Evolutionary conservation across 768 basidiomycete species (phyloP), one percentile per base, ranked within the genome.

Genomic region (Lepiota brunneoincarnata): DNA sequence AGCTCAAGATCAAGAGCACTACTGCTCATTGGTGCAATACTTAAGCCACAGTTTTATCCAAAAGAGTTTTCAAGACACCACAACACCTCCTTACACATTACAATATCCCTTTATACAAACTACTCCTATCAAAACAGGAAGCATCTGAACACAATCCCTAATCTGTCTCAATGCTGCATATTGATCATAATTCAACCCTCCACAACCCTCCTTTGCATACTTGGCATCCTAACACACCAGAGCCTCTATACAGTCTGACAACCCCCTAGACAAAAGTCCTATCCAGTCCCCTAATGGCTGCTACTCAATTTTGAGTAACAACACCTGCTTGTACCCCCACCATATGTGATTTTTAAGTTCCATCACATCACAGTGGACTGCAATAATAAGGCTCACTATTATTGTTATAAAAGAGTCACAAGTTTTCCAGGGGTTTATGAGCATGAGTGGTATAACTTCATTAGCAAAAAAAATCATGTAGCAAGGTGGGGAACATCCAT

Each of bases 251-350:
- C 85, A 88, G 38, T 77, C 77, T 20, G 69, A 68, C 58, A 82
- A 66, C 9, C 78, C 81, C 1, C 75, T 72, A 52, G 70, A 46
- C n/a, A 47, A 43, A 11, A 69, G 41, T 4, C 67, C 69, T 21
- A 87, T 63, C 21, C 77, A 80, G 58, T 86, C 85, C 10, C 84
- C 86, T 21, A 78, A 63, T 18, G 86, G 82, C 24, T 83, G 72
- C 18, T 62, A 62, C 54, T 87, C 85, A 63, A 87, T 77, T 72
- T 86, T 85, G 56, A 72, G 54, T 20, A 79, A 61, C 65, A 87
- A 73, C 5, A 67, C 74, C 59, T 80, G 68, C 61, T 86, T 87
- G 54, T 86, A 73, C 56, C 76, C 78, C 56, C 78, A 75, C 86
- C 86, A 87, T 6, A 79, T 75, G 48, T 75, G 68, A 60, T 86